A percentile compares a stretch with the other conserved stretches of the same genome.
Evolutionary conservation across 306 rosid genomes (phyloP).

Genomic region (Quercus dentata): DNA sequence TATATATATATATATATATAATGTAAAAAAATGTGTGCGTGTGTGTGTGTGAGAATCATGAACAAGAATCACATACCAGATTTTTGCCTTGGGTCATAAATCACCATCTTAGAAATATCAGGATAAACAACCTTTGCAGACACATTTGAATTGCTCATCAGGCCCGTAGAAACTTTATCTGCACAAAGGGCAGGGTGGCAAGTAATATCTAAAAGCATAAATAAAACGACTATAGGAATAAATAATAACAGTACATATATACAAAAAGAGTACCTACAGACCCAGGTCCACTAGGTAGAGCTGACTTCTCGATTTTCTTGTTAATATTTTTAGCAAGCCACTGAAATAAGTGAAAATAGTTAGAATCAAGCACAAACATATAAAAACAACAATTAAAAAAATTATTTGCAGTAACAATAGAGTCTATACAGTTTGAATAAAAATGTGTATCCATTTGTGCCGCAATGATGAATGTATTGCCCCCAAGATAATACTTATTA

Average conservation of each 20-base stretch:
- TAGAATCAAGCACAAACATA: conserved; percentile 23
- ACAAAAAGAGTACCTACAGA: conserved; percentile 45
- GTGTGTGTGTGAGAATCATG: neutral
- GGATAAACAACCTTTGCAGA: conserved; percentile 68
- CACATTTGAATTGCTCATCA: conserved; percentile 36
- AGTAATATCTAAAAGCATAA: conserved; percentile 1
- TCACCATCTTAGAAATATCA: conserved; percentile 76
- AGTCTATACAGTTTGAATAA: neutral
- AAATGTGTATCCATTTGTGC: neutral
- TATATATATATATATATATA: no score
- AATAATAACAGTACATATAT: neutral
- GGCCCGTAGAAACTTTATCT: conserved; percentile 50
- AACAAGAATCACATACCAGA: conserved; percentile 41
- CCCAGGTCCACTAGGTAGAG: conserved; percentile 43
- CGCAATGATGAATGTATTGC: neutral
- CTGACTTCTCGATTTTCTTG: conserved; percentile 52
- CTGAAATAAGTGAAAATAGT: conserved; percentile 38
- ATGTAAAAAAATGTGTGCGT: no score
- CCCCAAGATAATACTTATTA: neutral
- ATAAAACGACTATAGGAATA: conserved; percentile 15
- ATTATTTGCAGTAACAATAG: neutral
- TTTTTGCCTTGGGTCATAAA: conserved; percentile 83
- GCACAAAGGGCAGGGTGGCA: conserved; percentile 20
- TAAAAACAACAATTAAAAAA: neutral
- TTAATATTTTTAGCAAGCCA: conserved; percentile 74